Evolutionary conservation across 345 rosid genomes (phyloP).

Genomic region (Sisymbrium altissimum): DNA sequence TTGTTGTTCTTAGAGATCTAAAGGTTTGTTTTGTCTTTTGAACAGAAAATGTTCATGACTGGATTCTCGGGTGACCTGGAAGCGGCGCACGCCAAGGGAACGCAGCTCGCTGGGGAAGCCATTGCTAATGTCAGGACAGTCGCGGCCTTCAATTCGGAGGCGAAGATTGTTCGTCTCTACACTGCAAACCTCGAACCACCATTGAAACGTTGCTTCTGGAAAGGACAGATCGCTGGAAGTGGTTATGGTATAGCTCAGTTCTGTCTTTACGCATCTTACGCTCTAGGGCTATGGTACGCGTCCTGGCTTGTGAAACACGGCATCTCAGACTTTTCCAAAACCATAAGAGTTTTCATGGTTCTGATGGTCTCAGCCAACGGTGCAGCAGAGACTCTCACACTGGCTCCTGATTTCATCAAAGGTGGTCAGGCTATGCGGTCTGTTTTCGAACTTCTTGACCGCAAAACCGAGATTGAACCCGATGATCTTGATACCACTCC

Average conservation of each 20-base stretch:
- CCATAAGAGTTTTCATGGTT: conserved; percentile 95
- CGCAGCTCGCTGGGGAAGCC: conserved; percentile 97
- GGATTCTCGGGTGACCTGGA: conserved; percentile 98
- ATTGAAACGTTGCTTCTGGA: conserved; percentile 89
- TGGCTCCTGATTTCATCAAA: conserved; percentile 98
- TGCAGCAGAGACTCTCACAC: conserved; percentile 91
- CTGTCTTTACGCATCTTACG: conserved; percentile 86
- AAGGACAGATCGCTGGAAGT: conserved; percentile 97
- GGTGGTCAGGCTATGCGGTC: conserved; percentile 96
- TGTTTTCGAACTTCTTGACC: conserved; percentile 90
- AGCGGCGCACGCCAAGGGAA: conserved; percentile 89
- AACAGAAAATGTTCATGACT: conserved; percentile 96
- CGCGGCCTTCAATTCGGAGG: conserved; percentile 95
- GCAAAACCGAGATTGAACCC: conserved; percentile 96
- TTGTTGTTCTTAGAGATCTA: not conserved
- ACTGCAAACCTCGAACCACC: conserved; percentile 74
- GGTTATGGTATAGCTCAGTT: conserved; percentile 97
- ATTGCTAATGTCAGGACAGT: conserved; percentile 94
- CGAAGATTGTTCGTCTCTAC: conserved; percentile 81
- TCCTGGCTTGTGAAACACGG: conserved; percentile 99
- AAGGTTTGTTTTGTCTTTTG: conserved; percentile 2
- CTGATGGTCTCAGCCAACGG: conserved; percentile 99
- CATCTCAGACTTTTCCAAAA: conserved; percentile 94
- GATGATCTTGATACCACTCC: conserved; percentile 81
- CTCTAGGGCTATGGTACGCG: conserved; percentile 99